Evolutionary conservation across 176 grass and related monocot species (phyloP).

Genomic region (Otatea glauca): DNA sequence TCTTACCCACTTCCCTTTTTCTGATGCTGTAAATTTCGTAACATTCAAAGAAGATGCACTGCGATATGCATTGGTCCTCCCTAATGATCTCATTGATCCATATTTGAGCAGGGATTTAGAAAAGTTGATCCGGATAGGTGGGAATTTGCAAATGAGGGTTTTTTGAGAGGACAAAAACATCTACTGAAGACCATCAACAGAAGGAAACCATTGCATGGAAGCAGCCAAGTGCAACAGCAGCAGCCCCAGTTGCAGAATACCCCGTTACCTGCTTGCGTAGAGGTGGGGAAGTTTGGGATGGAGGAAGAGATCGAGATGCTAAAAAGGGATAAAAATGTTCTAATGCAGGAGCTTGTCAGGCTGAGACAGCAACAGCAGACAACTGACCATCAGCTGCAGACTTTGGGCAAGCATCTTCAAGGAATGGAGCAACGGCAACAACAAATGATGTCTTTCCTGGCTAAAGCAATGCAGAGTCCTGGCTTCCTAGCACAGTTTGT

Average conservation of each 20-base stretch:
- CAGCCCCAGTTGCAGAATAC: slow-evolving; percentile 68
- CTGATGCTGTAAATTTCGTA: neutral
- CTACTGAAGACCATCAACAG: slow-evolving; percentile 90
- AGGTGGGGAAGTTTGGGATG: slow-evolving; percentile 94
- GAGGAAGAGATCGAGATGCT: slow-evolving; percentile 91
- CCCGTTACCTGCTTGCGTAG: slow-evolving; percentile 76
- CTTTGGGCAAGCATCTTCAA: slow-evolving; percentile 78
- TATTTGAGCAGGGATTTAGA: slow-evolving; percentile 79
- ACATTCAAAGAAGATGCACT: neutral
- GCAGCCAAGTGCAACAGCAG: slow-evolving; percentile 53
- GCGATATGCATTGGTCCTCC: neutral
- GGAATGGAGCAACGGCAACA: slow-evolving; percentile 93
- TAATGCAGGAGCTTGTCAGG: slow-evolving; percentile 94
- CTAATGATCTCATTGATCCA: slow-evolving; percentile 30
- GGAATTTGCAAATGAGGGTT: slow-evolving; percentile 99
- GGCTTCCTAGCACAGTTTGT: slow-evolving; percentile 88
- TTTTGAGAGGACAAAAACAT: slow-evolving; percentile 87
- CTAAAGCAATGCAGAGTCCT: slow-evolving; percentile 88
- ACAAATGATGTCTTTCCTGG: slow-evolving; percentile 96
- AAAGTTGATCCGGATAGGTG: slow-evolving; percentile 98
- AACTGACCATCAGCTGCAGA: slow-evolving; percentile 85
- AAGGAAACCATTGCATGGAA: slow-evolving; percentile 72
- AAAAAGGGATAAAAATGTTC: slow-evolving; percentile 96
- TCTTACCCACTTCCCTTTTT: slow-evolving; percentile 17
- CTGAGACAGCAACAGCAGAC: slow-evolving; percentile 87